Evolutionary conservation across 768 basidiomycete species (phyloP), one percentile per base, ranked within the genome.

Genomic region (Tricholoma matsutake): DNA sequence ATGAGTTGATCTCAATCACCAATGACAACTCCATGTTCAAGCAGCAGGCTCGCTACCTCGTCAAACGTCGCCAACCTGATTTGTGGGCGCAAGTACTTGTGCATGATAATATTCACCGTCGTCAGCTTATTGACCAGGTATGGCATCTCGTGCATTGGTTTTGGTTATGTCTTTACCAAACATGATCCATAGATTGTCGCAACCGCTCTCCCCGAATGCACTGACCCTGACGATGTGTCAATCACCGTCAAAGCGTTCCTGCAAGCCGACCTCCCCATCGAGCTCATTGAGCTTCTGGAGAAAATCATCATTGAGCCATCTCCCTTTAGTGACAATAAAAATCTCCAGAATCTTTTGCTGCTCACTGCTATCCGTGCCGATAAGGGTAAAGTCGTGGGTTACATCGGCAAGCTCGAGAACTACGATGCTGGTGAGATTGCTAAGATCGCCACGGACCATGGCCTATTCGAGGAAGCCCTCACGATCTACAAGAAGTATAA

Each of bases 1-100:
- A 98, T 5, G 97, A 99, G 75, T 84, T 99, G 61, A 96, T 99
- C 70, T 74, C 86, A 20, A 96, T 99, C 73, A 98, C 97, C 53
- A 98, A 98, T 71, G 96, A 96, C 65, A 99, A 99, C 79, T 89
- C 95, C 11, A 99, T 99, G 97, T 99, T 96, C 85, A 99, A 98
- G 77, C 96, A 99, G 69, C 97, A 98, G 75, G 93, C 97, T 56
- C 89, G 97, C 29, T 99, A 99, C 76, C 86, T 99, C 60, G 92
- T 98, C 71, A 97, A 96, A 76, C 89, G 97, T 67, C 92, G 97
- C 63, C 88, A 93, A 63, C 86, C 91, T 14, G 97, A 98, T 63
- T 86, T 99, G 31, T 99, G 97, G 97, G 86, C 90, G 1, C 94
- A 98, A 75, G 97, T 99, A 35, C 87, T 99, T 58, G 81, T 85